Evolutionary conservation across 2,329 filamentous ascomycete species (phyloP).

Genomic region (Diplodia intermedia): DNA sequence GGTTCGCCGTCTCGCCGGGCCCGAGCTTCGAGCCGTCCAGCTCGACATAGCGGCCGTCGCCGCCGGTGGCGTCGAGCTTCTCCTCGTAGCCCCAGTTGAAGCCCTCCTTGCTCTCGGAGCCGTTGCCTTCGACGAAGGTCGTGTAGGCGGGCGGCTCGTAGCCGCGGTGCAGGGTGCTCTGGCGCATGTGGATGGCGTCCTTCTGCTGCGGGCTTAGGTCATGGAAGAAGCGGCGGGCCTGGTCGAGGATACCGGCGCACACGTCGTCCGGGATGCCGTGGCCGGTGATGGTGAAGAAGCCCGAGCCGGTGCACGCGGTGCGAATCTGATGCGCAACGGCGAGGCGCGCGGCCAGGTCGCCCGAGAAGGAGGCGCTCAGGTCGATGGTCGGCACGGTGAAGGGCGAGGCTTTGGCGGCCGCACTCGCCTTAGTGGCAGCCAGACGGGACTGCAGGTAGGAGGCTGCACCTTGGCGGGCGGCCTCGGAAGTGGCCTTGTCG

Average conservation of each 20-base stretch:
- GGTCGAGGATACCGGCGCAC: constrained; percentile 44
- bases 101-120: constrained; percentile 51
- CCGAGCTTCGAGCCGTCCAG: constrained; percentile 45
- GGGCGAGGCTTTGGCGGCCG: not conserved
- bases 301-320: constrained; percentile 48
- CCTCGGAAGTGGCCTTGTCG: constrained; percentile 27
- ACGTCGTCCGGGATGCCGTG: constrained; percentile 45
- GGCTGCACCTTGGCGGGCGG: constrained; percentile 24
- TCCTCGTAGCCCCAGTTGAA: constrained; percentile 55
- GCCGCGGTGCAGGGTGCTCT: constrained; percentile 50
- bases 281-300: constrained; percentile 52
- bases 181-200: constrained; percentile 49
- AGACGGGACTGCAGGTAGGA: constrained; percentile 29
- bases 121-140: constrained; percentile 46
- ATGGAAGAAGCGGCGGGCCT: constrained; percentile 49
- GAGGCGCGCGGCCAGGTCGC: constrained; percentile 42
- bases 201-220: constrained; percentile 45
- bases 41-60: constrained; percentile 52
- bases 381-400: constrained; percentile 51
- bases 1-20: constrained; percentile 43
- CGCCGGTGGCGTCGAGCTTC: constrained; percentile 48
- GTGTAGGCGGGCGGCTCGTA: constrained; percentile 53
- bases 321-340: constrained; percentile 50
- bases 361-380: constrained; percentile 47
- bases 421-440: not conserved